Conservation (phyloP, 805 yeast genomes). For the Ogataea naganishii region DNA sequence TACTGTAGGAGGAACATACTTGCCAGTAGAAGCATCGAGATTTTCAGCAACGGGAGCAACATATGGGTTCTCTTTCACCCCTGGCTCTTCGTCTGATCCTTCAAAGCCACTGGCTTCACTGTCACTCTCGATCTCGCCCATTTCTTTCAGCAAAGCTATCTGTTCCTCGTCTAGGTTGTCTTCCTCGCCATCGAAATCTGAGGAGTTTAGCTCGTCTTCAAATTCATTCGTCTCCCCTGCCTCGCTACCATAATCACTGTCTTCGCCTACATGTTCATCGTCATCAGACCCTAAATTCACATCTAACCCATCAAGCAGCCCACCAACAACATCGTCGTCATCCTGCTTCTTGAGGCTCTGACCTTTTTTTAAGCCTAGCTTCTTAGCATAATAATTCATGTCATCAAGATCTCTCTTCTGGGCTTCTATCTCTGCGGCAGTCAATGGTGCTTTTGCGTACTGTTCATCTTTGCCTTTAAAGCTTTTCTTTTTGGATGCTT, state of each 20-base stretch:
- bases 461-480: conserved; percentile 5
- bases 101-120: conserved; percentile 14
- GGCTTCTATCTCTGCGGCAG: conserved; percentile 39
- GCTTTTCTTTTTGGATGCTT: conserved; percentile 8
- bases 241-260: conserved; percentile 6
- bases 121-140: conserved; percentile 22
- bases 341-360: conserved; percentile 40
- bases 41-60: conserved; percentile 44
- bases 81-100: conserved; percentile 21
- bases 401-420: conserved; percentile 65
- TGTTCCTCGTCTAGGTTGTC: conserved; percentile 23
- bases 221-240: conserved; percentile 8
- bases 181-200: conserved; percentile 22
- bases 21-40: conserved; percentile 19
- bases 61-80: conserved; percentile 63
- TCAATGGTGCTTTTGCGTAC: conserved; percentile 15
- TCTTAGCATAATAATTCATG: conserved; percentile 73
- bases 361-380: conserved; percentile 59
- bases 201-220: conserved; percentile 18
- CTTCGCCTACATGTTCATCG: conserved; percentile 12
- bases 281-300: conserved; percentile 27
- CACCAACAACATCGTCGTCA: conserved; percentile 74
- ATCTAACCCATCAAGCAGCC: conserved; percentile 72
- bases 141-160: conserved; percentile 19
- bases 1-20: conserved; percentile 84